Percentiles rank a stretch among this genome's conserved stretches.
Evolutionary conservation across 495 filamentous ascomycete species (phyloP).

Genomic region (Hyaloscypha hepaticicola): DNA sequence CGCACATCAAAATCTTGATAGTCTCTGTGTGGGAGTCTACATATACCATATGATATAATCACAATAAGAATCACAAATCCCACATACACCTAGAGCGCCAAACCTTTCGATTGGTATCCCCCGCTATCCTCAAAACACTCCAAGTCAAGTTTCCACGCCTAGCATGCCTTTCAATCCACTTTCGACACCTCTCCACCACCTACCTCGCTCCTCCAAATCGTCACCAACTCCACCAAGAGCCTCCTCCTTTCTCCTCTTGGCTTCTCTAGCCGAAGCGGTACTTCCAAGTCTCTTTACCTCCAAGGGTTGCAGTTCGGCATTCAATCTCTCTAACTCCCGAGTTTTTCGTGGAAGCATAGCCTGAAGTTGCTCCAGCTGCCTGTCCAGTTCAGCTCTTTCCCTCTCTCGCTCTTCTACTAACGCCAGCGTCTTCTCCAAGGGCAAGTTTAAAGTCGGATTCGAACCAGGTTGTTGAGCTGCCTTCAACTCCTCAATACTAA

Average conservation of each 20-base stretch:
- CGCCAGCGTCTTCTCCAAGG: constrained; percentile 57
- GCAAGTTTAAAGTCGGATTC: constrained; percentile 48
- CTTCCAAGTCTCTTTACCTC: constrained; percentile 69
- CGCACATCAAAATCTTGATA: too few relatives aligned
- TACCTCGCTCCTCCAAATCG: constrained; percentile 76
- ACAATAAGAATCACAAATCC: too few relatives aligned
- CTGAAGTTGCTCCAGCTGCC: constrained; percentile 65
- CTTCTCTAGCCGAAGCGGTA: constrained; percentile 72
- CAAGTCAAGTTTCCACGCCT: constrained; percentile 27
- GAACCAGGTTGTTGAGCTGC: constrained; percentile 35
- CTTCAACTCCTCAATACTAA: constrained; percentile 54
- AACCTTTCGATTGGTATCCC: neutral
- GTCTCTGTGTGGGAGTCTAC: too few relatives aligned
- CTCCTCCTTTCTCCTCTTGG: constrained; percentile 71
- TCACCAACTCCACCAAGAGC: constrained; percentile 65
- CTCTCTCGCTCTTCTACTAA: constrained; percentile 59
- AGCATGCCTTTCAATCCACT: constrained; percentile 65
- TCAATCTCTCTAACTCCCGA: constrained; percentile 68
- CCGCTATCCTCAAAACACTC: neutral
- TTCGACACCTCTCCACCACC: constrained; percentile 79
- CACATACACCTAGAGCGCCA: neutral
- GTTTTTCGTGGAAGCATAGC: constrained; percentile 66
- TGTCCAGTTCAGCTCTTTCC: constrained; percentile 63
- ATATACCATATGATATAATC: too few relatives aligned
- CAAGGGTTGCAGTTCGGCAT: constrained; percentile 67